A percentile compares a stretch with the other conserved stretches of the same genome.
phyloP scores from a whole-genome alignment of 176 grass and related monocot genomes.

The Raddia guianensis region DNA sequence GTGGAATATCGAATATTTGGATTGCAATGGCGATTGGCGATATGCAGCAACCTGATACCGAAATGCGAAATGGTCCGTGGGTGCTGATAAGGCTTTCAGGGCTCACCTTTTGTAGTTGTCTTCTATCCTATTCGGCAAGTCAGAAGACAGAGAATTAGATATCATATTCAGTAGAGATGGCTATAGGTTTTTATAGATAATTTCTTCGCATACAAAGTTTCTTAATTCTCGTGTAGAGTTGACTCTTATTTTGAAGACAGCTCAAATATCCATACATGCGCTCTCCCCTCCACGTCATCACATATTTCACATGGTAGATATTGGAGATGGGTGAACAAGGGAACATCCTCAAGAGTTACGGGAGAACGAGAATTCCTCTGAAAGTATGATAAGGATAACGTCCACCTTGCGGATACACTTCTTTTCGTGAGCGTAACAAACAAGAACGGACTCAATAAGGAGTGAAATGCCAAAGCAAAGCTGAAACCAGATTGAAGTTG shows the following conservation, averaged over 20 bases:
- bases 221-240: no score
- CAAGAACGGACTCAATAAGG: no score
- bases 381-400: background rate
- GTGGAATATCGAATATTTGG: slow-evolving; percentile 57
- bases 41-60: slow-evolving; percentile 34
- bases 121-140: slow-evolving; percentile 45
- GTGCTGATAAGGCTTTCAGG: slow-evolving; percentile 42
- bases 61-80: slow-evolving; percentile 31
- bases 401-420: background rate
- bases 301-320: no score
- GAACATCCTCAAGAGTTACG: background rate
- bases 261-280: no score
- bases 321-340: no score
- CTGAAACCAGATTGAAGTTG: background rate
- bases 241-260: no score
- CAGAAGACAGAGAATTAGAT: slow-evolving; percentile 38
- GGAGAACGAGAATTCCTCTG: background rate
- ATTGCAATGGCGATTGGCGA: slow-evolving; percentile 11
- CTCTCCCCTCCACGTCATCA: no score
- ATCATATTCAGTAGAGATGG: background rate
- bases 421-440: background rate
- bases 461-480: background rate
- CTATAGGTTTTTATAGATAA: no score
- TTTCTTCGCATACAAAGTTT: no score
- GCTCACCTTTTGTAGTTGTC: slow-evolving; percentile 31